phyloP scores from a whole-genome alignment of 441 rosid genomes.

The Geranium incanum region DNA sequence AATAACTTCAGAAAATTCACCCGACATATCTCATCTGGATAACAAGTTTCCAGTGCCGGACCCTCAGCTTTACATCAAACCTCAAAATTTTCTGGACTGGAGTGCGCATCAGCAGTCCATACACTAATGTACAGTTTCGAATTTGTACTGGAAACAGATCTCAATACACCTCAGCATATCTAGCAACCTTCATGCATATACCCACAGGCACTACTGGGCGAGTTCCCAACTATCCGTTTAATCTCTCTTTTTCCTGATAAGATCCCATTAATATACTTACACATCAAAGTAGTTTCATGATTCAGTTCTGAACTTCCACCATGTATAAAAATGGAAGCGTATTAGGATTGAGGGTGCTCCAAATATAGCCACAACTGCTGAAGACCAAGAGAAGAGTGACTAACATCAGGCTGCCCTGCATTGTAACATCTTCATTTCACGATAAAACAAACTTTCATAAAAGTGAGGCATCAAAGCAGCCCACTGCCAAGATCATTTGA shows the following conservation, averaged over 20 bases:
- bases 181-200: conserved; percentile 19
- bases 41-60: conserved; percentile 20
- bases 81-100: conserved; percentile 9
- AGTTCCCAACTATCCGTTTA: conserved; percentile 18
- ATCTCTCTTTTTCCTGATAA: conserved; percentile 7
- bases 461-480: conserved; percentile 23
- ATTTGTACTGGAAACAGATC: conserved; percentile 19
- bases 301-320: conserved; percentile 19
- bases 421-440: conserved; percentile 15
- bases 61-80: conserved; percentile 25
- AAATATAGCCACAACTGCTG: conserved; percentile 23
- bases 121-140: conserved; percentile 8
- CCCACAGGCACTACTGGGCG: conserved; percentile 12
- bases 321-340: too few relatives aligned
- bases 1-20: conserved; percentile 17
- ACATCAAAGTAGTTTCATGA: conserved; percentile 18
- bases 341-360: conserved; percentile 12
- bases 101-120: conserved; percentile 17
- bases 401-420: conserved; percentile 17
- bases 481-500: conserved; percentile 60
- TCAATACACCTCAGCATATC: conserved; percentile 21
- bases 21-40: conserved; percentile 16
- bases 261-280: conserved; percentile 21
- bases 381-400: conserved; percentile 17
- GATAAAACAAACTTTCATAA: conserved; percentile 11